These are phyloP conservation scores for Trichophyton rubrum DNA, from an alignment of 2,329 filamentous ascomycete species.

Conservation along the genomic window DNA sequence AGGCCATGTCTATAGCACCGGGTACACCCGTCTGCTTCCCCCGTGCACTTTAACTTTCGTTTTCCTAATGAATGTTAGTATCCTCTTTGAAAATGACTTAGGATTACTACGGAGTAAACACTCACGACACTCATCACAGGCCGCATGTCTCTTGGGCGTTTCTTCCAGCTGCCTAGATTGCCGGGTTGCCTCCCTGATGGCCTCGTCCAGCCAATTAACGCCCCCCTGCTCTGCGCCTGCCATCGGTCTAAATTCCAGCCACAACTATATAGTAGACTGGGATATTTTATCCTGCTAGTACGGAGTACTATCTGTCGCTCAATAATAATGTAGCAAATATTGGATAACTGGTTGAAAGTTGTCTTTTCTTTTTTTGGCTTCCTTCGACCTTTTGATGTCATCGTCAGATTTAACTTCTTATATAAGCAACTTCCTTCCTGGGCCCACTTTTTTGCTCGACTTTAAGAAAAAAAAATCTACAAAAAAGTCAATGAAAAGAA, in stretches of 20 bases:
- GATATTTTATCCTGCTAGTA: background rate
- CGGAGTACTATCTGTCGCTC: too few species aligned
- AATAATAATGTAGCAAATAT: too few species aligned
- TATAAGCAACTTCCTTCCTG: background rate
- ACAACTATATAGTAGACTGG: background rate
- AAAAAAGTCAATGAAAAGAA: slow-evolving; percentile 1
- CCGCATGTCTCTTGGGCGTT: slow-evolving; percentile 32
- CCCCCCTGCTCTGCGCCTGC: background rate
- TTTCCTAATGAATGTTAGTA: slow-evolving; percentile 24
- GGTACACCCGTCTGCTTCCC: slow-evolving; percentile 31
- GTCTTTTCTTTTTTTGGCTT: background rate
- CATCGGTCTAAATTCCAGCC: background rate
- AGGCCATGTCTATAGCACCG: slow-evolving; percentile 33
- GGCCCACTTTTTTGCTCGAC: background rate
- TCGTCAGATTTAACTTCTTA: background rate
- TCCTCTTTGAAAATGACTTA: background rate
- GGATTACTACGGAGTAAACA: background rate
- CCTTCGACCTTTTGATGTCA: background rate
- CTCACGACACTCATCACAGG: slow-evolving; percentile 40
- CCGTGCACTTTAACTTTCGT: slow-evolving; percentile 38
- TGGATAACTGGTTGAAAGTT: background rate
- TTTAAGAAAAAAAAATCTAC: background rate
- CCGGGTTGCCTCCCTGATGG: slow-evolving; percentile 12
- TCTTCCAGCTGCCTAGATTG: slow-evolving; percentile 1
- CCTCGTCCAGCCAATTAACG: background rate